Conservation (phyloP, 768 basidiomycete genomes). For the Serpula lacrymans region DNA sequence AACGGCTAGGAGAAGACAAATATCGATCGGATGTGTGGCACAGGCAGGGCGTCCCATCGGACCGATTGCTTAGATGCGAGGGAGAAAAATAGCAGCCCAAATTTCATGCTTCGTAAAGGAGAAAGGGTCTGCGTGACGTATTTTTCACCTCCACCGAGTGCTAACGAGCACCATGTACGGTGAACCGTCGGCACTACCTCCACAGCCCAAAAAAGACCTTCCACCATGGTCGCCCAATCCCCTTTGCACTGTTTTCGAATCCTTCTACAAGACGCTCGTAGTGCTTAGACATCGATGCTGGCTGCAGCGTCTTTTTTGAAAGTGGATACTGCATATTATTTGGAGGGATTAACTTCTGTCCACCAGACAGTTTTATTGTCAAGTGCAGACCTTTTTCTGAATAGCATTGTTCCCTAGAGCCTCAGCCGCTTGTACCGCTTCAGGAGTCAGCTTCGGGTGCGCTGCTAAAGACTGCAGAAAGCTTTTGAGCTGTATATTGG, state of each 20-base stretch:
- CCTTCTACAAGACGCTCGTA: conserved; percentile 73
- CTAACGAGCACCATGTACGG: neutral
- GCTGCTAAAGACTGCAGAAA: conserved; percentile 62
- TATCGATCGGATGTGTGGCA: too few relatives aligned
- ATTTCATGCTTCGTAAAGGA: too few relatives aligned
- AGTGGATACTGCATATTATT: conserved; percentile 57
- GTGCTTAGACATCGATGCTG: conserved; percentile 69
- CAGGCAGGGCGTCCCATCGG: too few relatives aligned
- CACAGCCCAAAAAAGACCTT: conserved; percentile 78
- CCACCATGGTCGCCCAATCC: conserved; percentile 82
- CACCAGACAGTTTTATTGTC: neutral
- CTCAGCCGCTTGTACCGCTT: conserved; percentile 57
- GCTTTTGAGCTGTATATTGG: conserved; percentile 66
- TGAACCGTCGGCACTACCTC: conserved; percentile 22
- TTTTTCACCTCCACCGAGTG: too few relatives aligned
- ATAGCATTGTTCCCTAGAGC: conserved; percentile 53
- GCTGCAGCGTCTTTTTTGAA: conserved; percentile 59
- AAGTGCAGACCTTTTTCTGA: conserved; percentile 49
- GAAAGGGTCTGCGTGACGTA: too few relatives aligned
- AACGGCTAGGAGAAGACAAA: too few relatives aligned
- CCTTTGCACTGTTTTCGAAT: conserved; percentile 69
- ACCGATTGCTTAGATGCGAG: too few relatives aligned
- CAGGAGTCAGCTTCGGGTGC: conserved; percentile 64
- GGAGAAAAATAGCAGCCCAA: too few relatives aligned
- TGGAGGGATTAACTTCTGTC: conserved; percentile 10